These are phyloP conservation scores for Exophiala calicioides DNA, from an alignment of 2,329 filamentous ascomycete genomes.

Conservation along the genomic window DNA sequence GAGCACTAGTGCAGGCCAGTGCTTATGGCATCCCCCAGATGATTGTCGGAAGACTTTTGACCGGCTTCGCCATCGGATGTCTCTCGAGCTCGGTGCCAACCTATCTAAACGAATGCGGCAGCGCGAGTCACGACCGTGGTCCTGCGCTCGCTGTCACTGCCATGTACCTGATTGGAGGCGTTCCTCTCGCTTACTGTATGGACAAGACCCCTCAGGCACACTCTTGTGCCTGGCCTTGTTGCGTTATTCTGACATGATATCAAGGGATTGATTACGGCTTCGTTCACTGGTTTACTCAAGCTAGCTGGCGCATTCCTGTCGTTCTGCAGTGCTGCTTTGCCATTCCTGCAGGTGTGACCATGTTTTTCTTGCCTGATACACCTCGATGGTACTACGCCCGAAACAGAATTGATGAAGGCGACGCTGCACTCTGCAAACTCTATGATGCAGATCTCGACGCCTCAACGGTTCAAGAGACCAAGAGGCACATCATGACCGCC, in stretches of 20 bases:
- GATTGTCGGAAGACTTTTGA: slow-evolving; percentile 13
- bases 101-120: slow-evolving; percentile 35
- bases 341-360: slow-evolving; percentile 26
- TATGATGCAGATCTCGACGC: slow-evolving; percentile 26
- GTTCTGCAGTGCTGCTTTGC: slow-evolving; percentile 34
- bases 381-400: slow-evolving; percentile 35
- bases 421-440: slow-evolving; percentile 30
- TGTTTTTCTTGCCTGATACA: slow-evolving; percentile 32
- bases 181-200: slow-evolving; percentile 37
- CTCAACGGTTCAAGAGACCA: slow-evolving; percentile 22
- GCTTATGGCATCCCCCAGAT: slow-evolving; percentile 33
- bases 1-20: slow-evolving; percentile 33
- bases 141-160: slow-evolving; percentile 30
- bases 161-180: slow-evolving; percentile 33
- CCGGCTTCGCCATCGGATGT: slow-evolving; percentile 36
- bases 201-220: slow-evolving; percentile 15
- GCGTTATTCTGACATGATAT: neutral
- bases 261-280: slow-evolving; percentile 35
- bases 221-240: too few species aligned
- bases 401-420: slow-evolving; percentile 29
- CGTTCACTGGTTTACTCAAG: slow-evolving; percentile 31
- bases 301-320: slow-evolving; percentile 36
- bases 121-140: slow-evolving; percentile 31
- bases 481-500: slow-evolving; percentile 31
- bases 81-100: slow-evolving; percentile 33